A percentile compares a stretch with the other conserved stretches of the same genome.
phyloP scores from a whole-genome alignment of 352 stramenopile genomes.

The Phytophthora cryptogea region DNA sequence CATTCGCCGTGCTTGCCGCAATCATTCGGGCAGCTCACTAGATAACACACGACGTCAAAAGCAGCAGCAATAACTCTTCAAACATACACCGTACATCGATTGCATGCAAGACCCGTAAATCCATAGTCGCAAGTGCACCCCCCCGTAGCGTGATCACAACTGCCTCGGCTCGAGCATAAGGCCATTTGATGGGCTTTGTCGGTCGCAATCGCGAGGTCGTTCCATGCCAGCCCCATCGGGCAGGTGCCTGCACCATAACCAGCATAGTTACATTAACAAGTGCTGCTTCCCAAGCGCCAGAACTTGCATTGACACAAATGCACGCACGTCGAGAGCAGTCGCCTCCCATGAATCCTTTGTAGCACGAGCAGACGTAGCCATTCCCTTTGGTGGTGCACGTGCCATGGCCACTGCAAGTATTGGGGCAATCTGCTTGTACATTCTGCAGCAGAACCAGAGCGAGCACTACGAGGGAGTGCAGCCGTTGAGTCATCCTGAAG shows the following conservation, averaged over 20 bases:
- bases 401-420: conserved; percentile 61
- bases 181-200: conserved; percentile 57
- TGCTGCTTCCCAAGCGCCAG: too few relatives aligned
- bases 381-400: conserved; percentile 67
- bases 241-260: conserved; percentile 43
- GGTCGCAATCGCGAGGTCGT: conserved; percentile 53
- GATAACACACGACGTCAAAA: background rate
- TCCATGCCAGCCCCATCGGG: conserved; percentile 61
- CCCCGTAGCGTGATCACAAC: conserved; percentile 64
- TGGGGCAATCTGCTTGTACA: conserved; percentile 56
- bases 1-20: conserved; percentile 75
- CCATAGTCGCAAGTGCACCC: conserved; percentile 75
- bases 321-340: conserved; percentile 86
- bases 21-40: conserved; percentile 70
- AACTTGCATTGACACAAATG: background rate
- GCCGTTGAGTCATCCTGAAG: conserved; percentile 11
- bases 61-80: background rate
- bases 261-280: too few relatives aligned
- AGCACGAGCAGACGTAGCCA: conserved; percentile 82
- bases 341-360: conserved; percentile 83
- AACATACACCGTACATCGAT: conserved; percentile 52
- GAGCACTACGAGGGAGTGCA: background rate
- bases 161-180: conserved; percentile 70
- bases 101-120: conserved; percentile 81
- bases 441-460: conserved; percentile 12